Evolutionary conservation across 345 rosid species (phyloP).

Genomic region (Bruguiera sexangula): DNA sequence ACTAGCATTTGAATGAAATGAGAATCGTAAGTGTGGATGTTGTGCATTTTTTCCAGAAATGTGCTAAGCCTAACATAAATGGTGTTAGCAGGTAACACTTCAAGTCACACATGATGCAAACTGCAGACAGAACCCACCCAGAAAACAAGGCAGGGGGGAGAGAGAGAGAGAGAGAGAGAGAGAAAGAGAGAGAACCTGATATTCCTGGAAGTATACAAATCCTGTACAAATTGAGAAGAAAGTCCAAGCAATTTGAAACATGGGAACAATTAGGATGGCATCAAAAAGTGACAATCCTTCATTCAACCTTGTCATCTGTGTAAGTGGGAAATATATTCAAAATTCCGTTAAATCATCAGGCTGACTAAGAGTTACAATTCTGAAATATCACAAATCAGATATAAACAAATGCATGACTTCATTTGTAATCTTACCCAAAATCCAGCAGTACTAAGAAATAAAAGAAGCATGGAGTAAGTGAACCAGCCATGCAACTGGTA

Average conservation of each 20-base stretch:
- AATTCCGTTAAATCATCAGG: slow-evolving; percentile 14
- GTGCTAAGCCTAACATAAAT: background rate
- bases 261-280: slow-evolving; percentile 96
- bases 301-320: slow-evolving; percentile 94
- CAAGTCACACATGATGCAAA: no score
- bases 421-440: slow-evolving; percentile 66
- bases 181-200: slow-evolving; percentile 56
- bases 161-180: slow-evolving; percentile 8
- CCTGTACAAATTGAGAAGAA: slow-evolving; percentile 99
- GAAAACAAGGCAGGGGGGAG: no score
- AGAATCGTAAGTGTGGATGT: background rate
- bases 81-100: no score
- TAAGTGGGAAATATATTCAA: slow-evolving; percentile 7
- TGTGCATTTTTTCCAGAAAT: background rate
- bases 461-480: slow-evolving; percentile 93
- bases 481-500: slow-evolving; percentile 94
- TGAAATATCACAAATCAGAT: slow-evolving; percentile 5
- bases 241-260: slow-evolving; percentile 99
- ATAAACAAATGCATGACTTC: slow-evolving; percentile 7
- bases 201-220: slow-evolving; percentile 96
- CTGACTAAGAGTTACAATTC: background rate
- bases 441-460: slow-evolving; percentile 97
- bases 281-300: slow-evolving; percentile 90
- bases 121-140: background rate
- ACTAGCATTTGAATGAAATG: background rate